These are phyloP conservation scores for Ganoderma multipileum DNA, from an alignment of 1,284 basidiomycete species.

Conservation along the genomic window DNA sequence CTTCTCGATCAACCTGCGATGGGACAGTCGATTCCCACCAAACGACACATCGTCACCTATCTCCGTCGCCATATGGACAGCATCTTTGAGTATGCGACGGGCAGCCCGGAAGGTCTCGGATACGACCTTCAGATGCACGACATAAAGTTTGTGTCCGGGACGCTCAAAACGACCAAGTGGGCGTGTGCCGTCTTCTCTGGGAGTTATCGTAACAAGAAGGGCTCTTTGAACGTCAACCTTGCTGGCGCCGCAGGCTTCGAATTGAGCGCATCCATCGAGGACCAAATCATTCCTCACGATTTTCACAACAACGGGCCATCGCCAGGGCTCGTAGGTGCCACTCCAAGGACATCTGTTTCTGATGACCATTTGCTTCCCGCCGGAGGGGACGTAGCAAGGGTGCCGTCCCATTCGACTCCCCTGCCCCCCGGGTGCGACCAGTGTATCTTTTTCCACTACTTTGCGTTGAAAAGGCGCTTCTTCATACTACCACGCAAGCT, in stretches of 20 bases:
- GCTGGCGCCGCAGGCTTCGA: not conserved
- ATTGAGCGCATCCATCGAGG: not conserved
- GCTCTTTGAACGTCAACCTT: not conserved
- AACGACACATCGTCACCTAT: constrained; percentile 11
- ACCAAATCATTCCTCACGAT: not conserved
- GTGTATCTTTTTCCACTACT: constrained; percentile 25
- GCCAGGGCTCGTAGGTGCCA: not conserved
- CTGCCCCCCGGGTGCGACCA: constrained; percentile 1
- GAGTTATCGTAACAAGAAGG: not conserved
- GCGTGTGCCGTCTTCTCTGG: constrained; percentile 20
- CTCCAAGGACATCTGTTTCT: not conserved
- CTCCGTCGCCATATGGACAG: constrained; percentile 11
- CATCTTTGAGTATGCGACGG: constrained; percentile 9
- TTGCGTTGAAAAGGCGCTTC: constrained; percentile 17
- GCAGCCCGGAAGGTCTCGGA: not conserved
- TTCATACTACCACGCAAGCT: not conserved
- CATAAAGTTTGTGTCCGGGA: constrained; percentile 20
- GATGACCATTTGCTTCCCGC: not conserved
- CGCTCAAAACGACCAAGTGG: constrained; percentile 15
- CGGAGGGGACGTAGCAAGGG: not conserved
- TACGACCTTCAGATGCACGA: not conserved
- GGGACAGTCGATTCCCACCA: constrained; percentile 3
- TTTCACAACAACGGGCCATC: constrained; percentile 17
- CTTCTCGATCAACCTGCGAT: not conserved
- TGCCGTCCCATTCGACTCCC: not conserved